Evolutionary conservation across 2,329 filamentous ascomycete genomes (phyloP).

Genomic region (Reticulascus tulasneorum): DNA sequence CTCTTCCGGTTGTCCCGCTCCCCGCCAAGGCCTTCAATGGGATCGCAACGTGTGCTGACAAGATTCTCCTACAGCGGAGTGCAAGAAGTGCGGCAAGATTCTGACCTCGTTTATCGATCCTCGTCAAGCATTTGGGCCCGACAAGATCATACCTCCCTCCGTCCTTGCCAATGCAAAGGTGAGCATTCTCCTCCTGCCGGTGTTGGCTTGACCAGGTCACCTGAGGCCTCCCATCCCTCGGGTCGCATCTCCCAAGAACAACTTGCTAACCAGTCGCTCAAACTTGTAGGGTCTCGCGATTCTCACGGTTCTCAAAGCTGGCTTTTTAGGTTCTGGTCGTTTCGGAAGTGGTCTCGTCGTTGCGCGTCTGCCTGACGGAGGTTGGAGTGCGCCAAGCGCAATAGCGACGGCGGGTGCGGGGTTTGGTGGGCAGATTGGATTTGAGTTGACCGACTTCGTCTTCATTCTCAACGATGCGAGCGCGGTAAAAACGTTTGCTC

Average conservation of each 20-base stretch:
- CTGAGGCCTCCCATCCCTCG: neutral
- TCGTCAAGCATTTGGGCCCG: constrained; percentile 86
- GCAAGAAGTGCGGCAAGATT: constrained; percentile 95
- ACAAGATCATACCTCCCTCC: constrained; percentile 92
- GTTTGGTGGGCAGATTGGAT: constrained; percentile 81
- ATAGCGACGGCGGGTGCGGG: constrained; percentile 78
- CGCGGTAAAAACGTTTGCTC: constrained; percentile 90
- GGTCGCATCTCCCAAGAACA: neutral
- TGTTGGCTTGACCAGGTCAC: constrained; percentile 2
- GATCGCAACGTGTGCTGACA: constrained; percentile 5
- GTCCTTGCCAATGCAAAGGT: constrained; percentile 91
- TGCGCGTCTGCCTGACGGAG: constrained; percentile 70
- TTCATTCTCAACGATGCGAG: constrained; percentile 93
- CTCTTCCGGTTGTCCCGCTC: constrained; percentile 16
- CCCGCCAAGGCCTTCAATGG: constrained; percentile 4
- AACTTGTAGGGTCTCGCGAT: constrained; percentile 66
- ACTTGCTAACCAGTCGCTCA: constrained; percentile 7
- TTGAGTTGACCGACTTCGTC: constrained; percentile 90
- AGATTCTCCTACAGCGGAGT: constrained; percentile 67
- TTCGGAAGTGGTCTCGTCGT: constrained; percentile 82
- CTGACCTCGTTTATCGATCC: constrained; percentile 93
- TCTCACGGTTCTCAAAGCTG: constrained; percentile 81
- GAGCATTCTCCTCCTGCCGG: constrained; percentile 16
- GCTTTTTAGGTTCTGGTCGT: constrained; percentile 77
- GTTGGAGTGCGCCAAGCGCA: constrained; percentile 77